phyloP scores from a whole-genome alignment of 345 rosid species.

The Populus pruinosa region DNA sequence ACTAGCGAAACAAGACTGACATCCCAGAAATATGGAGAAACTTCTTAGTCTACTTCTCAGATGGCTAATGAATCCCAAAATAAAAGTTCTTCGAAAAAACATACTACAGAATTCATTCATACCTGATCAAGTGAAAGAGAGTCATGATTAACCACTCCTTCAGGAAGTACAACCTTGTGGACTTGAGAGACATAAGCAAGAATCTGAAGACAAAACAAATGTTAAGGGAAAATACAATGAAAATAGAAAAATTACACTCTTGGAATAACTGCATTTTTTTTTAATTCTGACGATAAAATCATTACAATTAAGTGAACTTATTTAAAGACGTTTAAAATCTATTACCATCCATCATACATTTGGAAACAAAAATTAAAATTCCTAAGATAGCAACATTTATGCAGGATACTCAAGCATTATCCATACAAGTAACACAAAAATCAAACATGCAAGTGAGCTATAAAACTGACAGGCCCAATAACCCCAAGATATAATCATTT shows the following conservation, averaged over 20 bases:
- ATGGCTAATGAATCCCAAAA: not conserved
- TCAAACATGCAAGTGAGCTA: not conserved
- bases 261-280: not conserved
- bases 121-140: conserved; percentile 80
- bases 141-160: conserved; percentile 61
- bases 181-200: conserved; percentile 95
- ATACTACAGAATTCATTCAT: not conserved
- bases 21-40: not conserved
- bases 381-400: not conserved
- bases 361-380: not conserved
- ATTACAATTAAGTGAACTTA: not conserved
- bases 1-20: not conserved
- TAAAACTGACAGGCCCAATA: not conserved
- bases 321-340: not conserved
- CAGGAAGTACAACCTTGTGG: conserved; percentile 79
- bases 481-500: not conserved
- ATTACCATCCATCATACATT: not conserved
- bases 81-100: not conserved
- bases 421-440: not conserved
- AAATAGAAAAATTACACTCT: not conserved
- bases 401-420: not conserved
- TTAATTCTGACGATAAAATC: not conserved
- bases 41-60: not conserved
- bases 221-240: not conserved
- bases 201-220: conserved; percentile 43